Evolutionary conservation across 176 grass and related monocot genomes (phyloP).

Genomic region (Alopecurus myosuroides): DNA sequence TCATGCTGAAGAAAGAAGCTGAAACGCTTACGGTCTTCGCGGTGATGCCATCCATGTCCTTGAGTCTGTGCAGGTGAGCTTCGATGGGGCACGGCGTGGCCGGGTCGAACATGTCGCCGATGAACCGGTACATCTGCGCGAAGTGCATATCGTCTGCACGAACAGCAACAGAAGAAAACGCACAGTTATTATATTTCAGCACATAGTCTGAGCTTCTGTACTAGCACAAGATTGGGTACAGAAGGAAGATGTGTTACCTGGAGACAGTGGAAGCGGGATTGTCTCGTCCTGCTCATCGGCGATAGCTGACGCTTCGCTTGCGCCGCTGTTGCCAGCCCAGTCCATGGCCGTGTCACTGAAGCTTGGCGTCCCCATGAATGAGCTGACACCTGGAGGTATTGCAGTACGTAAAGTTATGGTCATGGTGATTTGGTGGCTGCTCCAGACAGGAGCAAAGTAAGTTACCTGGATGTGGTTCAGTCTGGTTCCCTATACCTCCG

Average conservation of each 20-base stretch:
- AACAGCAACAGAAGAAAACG: neutral
- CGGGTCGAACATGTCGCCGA: constrained; percentile 89
- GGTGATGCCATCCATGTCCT: constrained; percentile 46
- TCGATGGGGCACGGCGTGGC: constrained; percentile 28
- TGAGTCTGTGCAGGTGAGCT: constrained; percentile 43
- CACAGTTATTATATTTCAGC: neutral
- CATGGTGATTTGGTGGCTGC: neutral
- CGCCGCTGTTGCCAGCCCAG: neutral
- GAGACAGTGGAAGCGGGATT: constrained; percentile 27
- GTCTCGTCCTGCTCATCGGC: constrained; percentile 2
- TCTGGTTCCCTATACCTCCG: neutral
- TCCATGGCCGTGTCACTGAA: neutral
- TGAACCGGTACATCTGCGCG: constrained; percentile 60
- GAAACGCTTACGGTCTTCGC: constrained; percentile 40
- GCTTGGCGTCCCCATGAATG: constrained; percentile 16
- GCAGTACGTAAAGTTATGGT: too few relatives aligned
- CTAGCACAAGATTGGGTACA: too few relatives aligned
- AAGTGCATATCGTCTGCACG: constrained; percentile 60
- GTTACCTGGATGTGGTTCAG: constrained; percentile 22
- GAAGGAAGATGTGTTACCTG: neutral
- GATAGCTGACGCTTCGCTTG: neutral
- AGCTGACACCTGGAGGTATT: too few relatives aligned
- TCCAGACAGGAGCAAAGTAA: neutral
- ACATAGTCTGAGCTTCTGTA: too few relatives aligned
- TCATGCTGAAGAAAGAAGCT: neutral